phyloP scores from a whole-genome alignment of 1,284 basidiomycete genomes.

The Termitomyces sp. region DNA sequence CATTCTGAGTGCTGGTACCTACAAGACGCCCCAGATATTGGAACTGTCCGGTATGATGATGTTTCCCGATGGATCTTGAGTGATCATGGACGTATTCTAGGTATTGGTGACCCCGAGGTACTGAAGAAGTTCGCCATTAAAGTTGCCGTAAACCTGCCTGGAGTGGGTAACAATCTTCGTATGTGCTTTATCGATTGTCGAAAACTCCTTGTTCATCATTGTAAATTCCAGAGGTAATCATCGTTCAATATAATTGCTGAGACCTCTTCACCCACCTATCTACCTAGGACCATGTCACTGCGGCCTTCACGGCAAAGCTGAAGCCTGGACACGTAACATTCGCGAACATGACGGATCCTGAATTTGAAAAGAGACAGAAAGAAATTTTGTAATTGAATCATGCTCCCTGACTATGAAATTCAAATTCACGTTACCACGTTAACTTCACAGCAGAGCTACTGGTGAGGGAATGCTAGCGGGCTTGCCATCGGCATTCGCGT shows the following conservation, averaged over 20 bases:
- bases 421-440: background rate
- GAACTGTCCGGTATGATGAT: constrained; percentile 17
- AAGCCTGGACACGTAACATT: background rate
- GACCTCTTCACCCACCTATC: background rate
- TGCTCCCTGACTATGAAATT: background rate
- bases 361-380: background rate
- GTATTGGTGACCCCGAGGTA: constrained; percentile 24
- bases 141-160: constrained; percentile 24
- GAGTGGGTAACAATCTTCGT: constrained; percentile 31
- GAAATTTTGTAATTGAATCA: background rate
- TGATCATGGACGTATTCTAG: constrained; percentile 5
- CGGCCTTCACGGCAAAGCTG: background rate
- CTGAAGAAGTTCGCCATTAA: constrained; percentile 23
- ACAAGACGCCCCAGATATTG: constrained; percentile 29
- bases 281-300: background rate
- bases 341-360: background rate
- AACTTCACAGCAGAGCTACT: background rate
- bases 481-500: background rate
- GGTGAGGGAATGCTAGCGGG: background rate
- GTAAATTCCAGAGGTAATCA: background rate
- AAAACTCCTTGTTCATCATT: too few relatives aligned
- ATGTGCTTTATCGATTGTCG: background rate
- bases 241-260: background rate
- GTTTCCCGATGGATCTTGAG: too few relatives aligned
- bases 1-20: constrained; percentile 31